Conservation (phyloP, 2,329 filamentous ascomycete species). For the Dichotomopilus funicola region DNA sequence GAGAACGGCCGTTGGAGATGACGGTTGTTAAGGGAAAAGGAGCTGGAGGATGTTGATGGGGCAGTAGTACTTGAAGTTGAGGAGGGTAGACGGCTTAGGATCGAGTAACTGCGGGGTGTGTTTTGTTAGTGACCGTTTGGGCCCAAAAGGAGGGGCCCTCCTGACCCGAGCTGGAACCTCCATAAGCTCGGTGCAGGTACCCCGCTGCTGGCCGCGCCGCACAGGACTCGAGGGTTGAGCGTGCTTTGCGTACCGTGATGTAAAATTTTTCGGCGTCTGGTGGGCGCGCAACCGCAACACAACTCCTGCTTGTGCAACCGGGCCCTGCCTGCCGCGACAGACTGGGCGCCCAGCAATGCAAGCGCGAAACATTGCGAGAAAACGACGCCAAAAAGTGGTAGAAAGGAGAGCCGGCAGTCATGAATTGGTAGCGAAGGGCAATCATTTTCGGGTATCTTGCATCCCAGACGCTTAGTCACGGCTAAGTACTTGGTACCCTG, state of each 20-base stretch:
- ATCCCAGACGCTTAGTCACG: background rate
- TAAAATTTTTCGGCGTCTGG: constrained; percentile 17
- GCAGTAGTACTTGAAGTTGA: constrained; percentile 12
- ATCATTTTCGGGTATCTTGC: constrained; percentile 6
- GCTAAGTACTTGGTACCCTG: no score
- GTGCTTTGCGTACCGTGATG: constrained; percentile 16
- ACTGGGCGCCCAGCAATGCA: constrained; percentile 15
- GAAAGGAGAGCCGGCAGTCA: constrained; percentile 10
- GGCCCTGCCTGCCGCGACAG: constrained; percentile 18
- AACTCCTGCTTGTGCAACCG: constrained; percentile 11
- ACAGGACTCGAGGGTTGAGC: no score
- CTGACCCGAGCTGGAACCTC: no score
- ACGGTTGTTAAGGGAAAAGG: no score
- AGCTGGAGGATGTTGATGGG: background rate
- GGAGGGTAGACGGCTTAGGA: constrained; percentile 17
- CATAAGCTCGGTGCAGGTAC: no score
- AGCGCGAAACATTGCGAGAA: constrained; percentile 22
- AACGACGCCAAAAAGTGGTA: background rate
- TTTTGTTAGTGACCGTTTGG: background rate
- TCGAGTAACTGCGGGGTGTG: constrained; percentile 18
- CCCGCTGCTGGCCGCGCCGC: no score
- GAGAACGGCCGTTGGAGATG: constrained; percentile 13
- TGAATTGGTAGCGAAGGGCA: background rate
- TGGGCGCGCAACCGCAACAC: constrained; percentile 3
- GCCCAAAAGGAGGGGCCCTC: background rate